Conservation (phyloP, 768 basidiomycete genomes). For the Gymnopilus junonius region DNA sequence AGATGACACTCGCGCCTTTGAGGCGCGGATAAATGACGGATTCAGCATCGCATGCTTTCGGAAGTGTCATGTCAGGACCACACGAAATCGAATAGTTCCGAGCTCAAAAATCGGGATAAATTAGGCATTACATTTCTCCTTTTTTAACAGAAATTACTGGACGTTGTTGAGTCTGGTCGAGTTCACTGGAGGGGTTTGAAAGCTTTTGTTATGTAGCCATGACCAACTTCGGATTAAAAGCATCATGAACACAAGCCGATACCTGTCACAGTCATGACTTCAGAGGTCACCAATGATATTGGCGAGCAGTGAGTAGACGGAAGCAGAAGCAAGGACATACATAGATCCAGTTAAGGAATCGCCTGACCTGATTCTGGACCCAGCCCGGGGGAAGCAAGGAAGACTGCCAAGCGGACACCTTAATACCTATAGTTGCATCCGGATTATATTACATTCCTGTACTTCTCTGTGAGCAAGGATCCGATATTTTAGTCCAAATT, state of each 20-base stretch:
- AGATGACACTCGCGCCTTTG: neutral
- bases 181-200: no score
- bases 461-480: neutral
- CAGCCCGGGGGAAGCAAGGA: neutral
- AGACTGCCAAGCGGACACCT: neutral
- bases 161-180: no score
- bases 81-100: neutral
- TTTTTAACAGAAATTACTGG: neutral
- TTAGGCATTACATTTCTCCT: neutral
- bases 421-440: neutral
- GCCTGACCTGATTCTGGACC: neutral
- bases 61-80: neutral
- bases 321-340: neutral
- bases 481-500: neutral
- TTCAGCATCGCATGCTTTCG: neutral
- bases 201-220: no score
- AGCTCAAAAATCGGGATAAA: neutral
- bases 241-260: neutral
- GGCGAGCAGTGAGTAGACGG: neutral
- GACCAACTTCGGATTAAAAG: neutral
- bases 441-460: neutral
- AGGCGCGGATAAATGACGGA: conserved; percentile 32
- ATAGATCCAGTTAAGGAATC: neutral
- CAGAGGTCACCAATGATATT: neutral
- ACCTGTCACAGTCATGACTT: neutral